Evolutionary conservation across 1,284 basidiomycete species (phyloP), one percentile per base, ranked within the genome.

Genomic region (Melanopsichium pennsylvanicum): DNA sequence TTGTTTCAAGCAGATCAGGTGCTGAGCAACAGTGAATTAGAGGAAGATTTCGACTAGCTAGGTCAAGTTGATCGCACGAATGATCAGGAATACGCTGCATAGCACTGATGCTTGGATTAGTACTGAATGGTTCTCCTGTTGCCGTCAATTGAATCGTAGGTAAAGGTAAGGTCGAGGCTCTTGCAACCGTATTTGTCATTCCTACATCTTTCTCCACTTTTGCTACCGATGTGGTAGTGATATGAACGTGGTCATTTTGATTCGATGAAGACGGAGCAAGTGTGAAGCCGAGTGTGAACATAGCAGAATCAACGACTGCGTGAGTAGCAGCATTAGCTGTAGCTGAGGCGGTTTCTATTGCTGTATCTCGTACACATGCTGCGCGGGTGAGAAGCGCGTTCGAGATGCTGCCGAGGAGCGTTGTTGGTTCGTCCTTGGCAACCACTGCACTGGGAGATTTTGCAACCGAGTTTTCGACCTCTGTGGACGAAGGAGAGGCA

Each of bases 1-100:
- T 26, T 11, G 32, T 25, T 4, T 42, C 22, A 6, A 42, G 46
- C 6, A 63, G 16, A 19, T 47, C 26, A 0, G 52, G 52, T n/a
- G 59, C 59, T 2, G 52, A 56, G 21, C 59, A 62, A 44, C 52
- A 62, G 39, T 63, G 52, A 9, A 21, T 27, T 2, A 55, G 16
- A 2, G 27, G 23, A 22, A 35, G 27, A 7, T 13, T 29, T n/a
- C 34, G 42, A 16, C 38, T 31, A 6, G 32, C 15, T 16, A 40
- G 25, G 39, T 47, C 32, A 11, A 33, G 4, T 15, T 41, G 38
- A 10, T 43, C 26, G 25, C 64, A 61, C 2, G 63, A 37, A 40
- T 52, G 46, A 29, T 68, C 64, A 0, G 64, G 64, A 19, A 69
- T 69, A 22, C 66, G 45, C 22, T 69, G 66, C 66, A 69, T 69